Evolutionary conservation across 2,329 filamentous ascomycete genomes (phyloP), one percentile per base, ranked within the genome.

Genomic region (Elsinoe arachidis): DNA sequence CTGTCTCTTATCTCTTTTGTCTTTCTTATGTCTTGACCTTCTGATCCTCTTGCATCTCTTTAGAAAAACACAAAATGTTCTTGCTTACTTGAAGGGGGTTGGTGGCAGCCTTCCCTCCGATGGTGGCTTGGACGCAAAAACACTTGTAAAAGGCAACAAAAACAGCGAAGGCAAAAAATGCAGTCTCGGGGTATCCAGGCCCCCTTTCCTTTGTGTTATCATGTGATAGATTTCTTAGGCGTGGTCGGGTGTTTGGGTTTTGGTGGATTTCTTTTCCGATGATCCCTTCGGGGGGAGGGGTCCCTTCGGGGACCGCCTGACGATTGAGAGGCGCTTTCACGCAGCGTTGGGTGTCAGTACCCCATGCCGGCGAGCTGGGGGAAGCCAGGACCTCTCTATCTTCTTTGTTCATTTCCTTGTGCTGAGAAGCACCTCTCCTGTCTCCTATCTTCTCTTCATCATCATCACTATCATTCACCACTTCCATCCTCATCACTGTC

Each of bases 141-240:
- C 23, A 53, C 49, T 53, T 53, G 49, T 21, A 53, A 53, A 53
- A 53, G 12, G 49, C 33, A 21, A 34, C 37, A 14, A 26, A 53
- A 53, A 53, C 17, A 12, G 49, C 34, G 56, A 34, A 59, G 60
- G 55, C 30, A 38, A 46, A 49, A 58, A 41, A 53, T 51, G 51
- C 61, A 55, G 59, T 49, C 15, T 55, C 33, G 21, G 46, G 55
- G 39, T 33, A 37, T 52, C 35, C 30, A 52, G 30, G 41, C 49
- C 41, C 49, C 35, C 15, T 51, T 19, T 35, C 46, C 17, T 51
- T 34, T 51, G 46, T 26, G 17, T 46, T 19, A 46, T 46, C 4
- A 46, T 12, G 41, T 19, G 17, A 23, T 23, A 23, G 21, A n/a
- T 30, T 30, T 30, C 26, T 30, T 30, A 30, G 26, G 26, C 26